Percentiles rank a stretch among this genome's conserved stretches.
Conservation (phyloP, 176 grass and related monocot species). For the Rhynchospora pubera region DNA sequence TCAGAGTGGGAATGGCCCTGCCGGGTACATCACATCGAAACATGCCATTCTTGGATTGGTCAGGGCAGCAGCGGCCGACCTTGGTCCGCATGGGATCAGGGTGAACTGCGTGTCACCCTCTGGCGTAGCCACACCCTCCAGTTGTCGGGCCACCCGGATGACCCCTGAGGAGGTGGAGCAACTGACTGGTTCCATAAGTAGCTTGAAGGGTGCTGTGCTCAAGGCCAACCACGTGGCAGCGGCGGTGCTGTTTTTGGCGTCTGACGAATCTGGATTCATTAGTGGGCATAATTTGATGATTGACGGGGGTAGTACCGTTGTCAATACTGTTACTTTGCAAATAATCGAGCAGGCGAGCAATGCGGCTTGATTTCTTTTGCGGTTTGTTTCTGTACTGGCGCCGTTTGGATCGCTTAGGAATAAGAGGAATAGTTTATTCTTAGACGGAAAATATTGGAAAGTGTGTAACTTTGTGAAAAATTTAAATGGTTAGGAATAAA, state of each 20-base stretch:
- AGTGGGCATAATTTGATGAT: constrained; percentile 69
- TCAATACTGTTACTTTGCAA: constrained; percentile 33
- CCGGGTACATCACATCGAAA: constrained; percentile 70
- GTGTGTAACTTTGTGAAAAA: too few relatives aligned
- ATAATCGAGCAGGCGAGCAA: not conserved
- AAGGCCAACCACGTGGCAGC: constrained; percentile 38
- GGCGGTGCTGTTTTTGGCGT: constrained; percentile 63
- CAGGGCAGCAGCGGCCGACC: constrained; percentile 48
- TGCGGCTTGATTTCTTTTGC: not conserved
- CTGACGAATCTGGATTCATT: constrained; percentile 56
- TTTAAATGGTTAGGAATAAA: too few relatives aligned
- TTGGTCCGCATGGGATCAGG: constrained; percentile 53
- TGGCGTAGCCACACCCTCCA: constrained; percentile 63
- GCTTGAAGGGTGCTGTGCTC: constrained; percentile 50
- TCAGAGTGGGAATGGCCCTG: constrained; percentile 52
- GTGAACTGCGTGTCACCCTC: constrained; percentile 71
- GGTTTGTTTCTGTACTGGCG: not conserved
- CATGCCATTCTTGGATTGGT: constrained; percentile 71
- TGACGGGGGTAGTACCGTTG: constrained; percentile 51
- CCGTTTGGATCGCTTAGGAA: too few relatives aligned
- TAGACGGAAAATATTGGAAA: too few relatives aligned
- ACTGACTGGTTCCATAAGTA: not conserved
- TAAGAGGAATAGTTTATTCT: too few relatives aligned
- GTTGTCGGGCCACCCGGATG: constrained; percentile 13
- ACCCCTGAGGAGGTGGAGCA: constrained; percentile 38